Conservation (phyloP, 2,329 filamentous ascomycete genomes). For the Nigrograna mackinnonii region DNA sequence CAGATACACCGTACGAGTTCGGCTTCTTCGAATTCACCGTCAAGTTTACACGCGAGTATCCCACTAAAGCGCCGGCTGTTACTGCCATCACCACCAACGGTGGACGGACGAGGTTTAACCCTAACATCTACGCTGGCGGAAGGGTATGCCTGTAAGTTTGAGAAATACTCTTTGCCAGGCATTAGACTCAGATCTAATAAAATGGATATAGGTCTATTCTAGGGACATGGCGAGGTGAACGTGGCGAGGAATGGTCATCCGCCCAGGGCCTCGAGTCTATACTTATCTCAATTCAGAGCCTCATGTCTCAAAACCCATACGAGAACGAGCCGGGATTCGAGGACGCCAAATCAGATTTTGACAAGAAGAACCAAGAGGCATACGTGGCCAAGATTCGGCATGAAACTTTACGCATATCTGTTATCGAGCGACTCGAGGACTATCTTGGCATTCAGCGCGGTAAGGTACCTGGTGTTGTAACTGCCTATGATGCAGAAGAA, state of each 20-base stretch:
- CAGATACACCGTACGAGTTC: conserved; percentile 94
- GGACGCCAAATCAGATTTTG: conserved; percentile 66
- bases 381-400: conserved; percentile 92
- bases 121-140: conserved; percentile 90
- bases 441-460: conserved; percentile 66
- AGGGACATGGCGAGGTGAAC: conserved; percentile 90
- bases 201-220: conserved; percentile 70
- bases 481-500: conserved; percentile 56
- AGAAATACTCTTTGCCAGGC: background rate
- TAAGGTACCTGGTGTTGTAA: conserved; percentile 31
- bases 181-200: background rate
- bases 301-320: conserved; percentile 93
- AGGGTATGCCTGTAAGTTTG: conserved; percentile 84
- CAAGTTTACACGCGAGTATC: conserved; percentile 84
- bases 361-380: conserved; percentile 73
- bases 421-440: conserved; percentile 83
- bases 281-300: conserved; percentile 90
- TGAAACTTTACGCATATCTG: conserved; percentile 82
- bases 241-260: conserved; percentile 93
- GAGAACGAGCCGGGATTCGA: conserved; percentile 97
- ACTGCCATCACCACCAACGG: conserved; percentile 81
- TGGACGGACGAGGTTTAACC: conserved; percentile 90
- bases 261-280: conserved; percentile 95
- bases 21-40: conserved; percentile 92
- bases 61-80: conserved; percentile 64